Evolutionary conservation across 1,139 yeast species (phyloP).

Genomic region (Geotrichum armillariae): DNA sequence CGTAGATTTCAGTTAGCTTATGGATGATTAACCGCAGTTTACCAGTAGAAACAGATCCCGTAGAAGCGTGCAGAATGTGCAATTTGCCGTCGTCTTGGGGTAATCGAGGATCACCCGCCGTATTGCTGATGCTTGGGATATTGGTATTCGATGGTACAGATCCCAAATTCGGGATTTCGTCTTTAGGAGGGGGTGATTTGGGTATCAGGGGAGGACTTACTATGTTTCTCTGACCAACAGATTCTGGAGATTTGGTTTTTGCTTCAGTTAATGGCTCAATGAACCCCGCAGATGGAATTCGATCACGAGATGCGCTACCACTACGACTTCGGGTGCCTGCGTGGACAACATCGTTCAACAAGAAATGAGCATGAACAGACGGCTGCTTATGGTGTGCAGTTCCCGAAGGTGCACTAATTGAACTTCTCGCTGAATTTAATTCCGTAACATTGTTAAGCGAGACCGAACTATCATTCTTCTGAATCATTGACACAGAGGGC

Average conservation of each 20-base stretch:
- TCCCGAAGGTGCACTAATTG: neutral
- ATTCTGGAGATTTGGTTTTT: too few relatives aligned
- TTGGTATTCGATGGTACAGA: too few relatives aligned
- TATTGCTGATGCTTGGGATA: too few relatives aligned
- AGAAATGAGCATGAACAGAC: conserved; percentile 79
- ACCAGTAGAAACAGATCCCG: conserved; percentile 81
- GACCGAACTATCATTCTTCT: neutral
- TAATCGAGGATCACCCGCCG: conserved; percentile 70
- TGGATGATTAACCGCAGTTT: conserved; percentile 73
- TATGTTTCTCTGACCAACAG: too few relatives aligned
- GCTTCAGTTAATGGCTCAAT: too few relatives aligned
- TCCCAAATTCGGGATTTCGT: too few relatives aligned
- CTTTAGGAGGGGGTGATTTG: too few relatives aligned
- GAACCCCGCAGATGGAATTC: too few relatives aligned
- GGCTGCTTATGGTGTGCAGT: conserved; percentile 52
- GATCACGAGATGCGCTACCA: conserved; percentile 39
- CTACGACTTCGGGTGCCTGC: conserved; percentile 44
- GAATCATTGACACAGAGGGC: neutral
- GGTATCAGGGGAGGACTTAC: too few relatives aligned
- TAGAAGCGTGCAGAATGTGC: conserved; percentile 84
- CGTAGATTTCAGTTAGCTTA: conserved; percentile 78
- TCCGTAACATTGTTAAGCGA: neutral
- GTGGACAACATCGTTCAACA: conserved; percentile 67
- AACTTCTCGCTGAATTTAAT: neutral
- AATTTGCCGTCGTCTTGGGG: conserved; percentile 91